phyloP scores from a whole-genome alignment of 148 eudicot species.

The Vaccinium darrowii region DNA sequence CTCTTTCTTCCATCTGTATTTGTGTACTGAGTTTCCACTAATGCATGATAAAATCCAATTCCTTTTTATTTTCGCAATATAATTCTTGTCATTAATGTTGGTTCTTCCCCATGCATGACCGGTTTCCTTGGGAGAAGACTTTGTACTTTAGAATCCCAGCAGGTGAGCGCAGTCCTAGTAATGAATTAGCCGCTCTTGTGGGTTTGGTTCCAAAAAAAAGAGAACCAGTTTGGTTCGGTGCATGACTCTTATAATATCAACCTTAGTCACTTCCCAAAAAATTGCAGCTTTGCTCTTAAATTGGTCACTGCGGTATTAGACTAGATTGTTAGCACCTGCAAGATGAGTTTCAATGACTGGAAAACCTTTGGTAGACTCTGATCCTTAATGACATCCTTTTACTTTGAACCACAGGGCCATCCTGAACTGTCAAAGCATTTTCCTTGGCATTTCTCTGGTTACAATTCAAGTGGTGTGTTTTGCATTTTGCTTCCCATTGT shows the following conservation, averaged over 20 bases:
- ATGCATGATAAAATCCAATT: neutral
- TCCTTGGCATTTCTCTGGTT: neutral
- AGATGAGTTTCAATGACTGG: neutral
- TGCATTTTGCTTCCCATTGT: neutral
- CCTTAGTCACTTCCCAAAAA: neutral
- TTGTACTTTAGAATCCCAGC: neutral
- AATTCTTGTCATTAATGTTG: neutral
- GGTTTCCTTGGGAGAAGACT: neutral
- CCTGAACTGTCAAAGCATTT: neutral
- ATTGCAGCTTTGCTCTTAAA: neutral
- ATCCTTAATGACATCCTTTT: conserved; percentile 5
- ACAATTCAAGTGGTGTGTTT: neutral
- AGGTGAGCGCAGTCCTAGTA: neutral
- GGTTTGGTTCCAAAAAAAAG: neutral
- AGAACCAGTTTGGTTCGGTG: neutral
- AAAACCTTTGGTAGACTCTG: neutral
- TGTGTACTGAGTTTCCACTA: neutral
- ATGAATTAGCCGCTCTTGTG: neutral
- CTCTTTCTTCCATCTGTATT: neutral
- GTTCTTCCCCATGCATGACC: neutral
- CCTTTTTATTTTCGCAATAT: neutral
- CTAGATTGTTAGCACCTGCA: neutral
- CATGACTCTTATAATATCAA: neutral
- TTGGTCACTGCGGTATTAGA: neutral
- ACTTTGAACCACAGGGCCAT: neutral